Evolutionary conservation across 441 rosid genomes (phyloP).

Genomic region (Pelargonium cotyledonis): DNA sequence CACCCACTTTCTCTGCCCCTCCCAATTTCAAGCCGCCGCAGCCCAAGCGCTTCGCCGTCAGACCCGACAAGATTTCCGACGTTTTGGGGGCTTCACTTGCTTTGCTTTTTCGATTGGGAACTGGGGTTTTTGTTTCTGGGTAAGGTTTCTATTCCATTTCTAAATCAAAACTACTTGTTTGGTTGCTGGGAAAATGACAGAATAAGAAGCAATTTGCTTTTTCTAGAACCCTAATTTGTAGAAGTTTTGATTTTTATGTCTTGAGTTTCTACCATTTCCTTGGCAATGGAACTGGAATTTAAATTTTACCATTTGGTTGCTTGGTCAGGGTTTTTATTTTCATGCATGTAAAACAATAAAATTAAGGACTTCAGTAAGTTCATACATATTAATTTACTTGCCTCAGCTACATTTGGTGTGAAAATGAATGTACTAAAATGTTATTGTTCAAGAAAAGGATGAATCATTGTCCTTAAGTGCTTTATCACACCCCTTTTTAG

Average conservation of each 20-base stretch:
- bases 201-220: not conserved
- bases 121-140: constrained; percentile 84
- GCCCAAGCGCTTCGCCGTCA: constrained; percentile 59
- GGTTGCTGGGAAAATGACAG: not conserved
- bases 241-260: not conserved
- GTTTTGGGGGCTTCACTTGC: constrained; percentile 64
- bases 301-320: no score
- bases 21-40: constrained; percentile 69
- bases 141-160: constrained; percentile 13
- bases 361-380: not conserved
- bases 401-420: not conserved
- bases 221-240: not conserved
- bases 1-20: constrained; percentile 44
- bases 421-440: not conserved
- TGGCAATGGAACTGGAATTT: no score
- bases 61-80: constrained; percentile 51
- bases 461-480: not conserved
- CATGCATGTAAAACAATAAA: no score
- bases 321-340: no score
- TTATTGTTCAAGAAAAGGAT: not conserved
- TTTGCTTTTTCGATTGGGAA: constrained; percentile 62
- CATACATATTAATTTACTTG: not conserved
- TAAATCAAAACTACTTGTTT: not conserved
- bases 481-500: not conserved
- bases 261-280: not conserved